Evolutionary conservation across 371 early-diverging fungal species (phyloP).

Genomic region (Sporodiniella umbellata): DNA sequence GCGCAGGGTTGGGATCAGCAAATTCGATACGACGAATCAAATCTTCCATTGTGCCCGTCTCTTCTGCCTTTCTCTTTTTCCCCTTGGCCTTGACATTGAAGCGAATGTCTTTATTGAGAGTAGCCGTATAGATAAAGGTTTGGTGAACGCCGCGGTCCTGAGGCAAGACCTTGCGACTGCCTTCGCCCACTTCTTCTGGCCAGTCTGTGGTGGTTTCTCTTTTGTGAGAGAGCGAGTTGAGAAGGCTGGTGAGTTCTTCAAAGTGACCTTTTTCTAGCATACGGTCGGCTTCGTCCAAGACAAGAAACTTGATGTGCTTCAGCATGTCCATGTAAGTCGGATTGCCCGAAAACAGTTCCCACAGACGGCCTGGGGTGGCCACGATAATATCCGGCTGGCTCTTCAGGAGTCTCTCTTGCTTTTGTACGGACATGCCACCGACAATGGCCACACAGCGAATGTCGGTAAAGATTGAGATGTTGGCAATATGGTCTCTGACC

Average conservation of each 20-base stretch:
- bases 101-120: slow-evolving; percentile 72
- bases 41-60: slow-evolving; percentile 40
- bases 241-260: slow-evolving; percentile 66
- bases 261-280: slow-evolving; percentile 95
- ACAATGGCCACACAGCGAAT: slow-evolving; percentile 72
- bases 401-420: slow-evolving; percentile 79
- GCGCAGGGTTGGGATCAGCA: slow-evolving; percentile 62
- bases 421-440: slow-evolving; percentile 92
- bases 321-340: slow-evolving; percentile 52
- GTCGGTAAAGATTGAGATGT: slow-evolving; percentile 54
- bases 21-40: slow-evolving; percentile 74
- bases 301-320: slow-evolving; percentile 62
- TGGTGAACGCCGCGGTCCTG: slow-evolving; percentile 56
- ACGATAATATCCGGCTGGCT: slow-evolving; percentile 84
- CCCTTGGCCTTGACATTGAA: slow-evolving; percentile 51
- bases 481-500: slow-evolving; percentile 72
- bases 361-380: slow-evolving; percentile 97
- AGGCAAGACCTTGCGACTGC: slow-evolving; percentile 6
- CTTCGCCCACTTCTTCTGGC: slow-evolving; percentile 28
- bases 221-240: slow-evolving; percentile 54
- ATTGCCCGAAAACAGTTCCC: slow-evolving; percentile 83
- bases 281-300: slow-evolving; percentile 98
- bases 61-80: slow-evolving; percentile 26
- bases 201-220: slow-evolving; percentile 46
- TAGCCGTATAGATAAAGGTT: slow-evolving; percentile 97